Base-by-base conservation (phyloP, 2,329 filamentous ascomycete species). In the Magnaporthiopsis rhizophila region DNA sequence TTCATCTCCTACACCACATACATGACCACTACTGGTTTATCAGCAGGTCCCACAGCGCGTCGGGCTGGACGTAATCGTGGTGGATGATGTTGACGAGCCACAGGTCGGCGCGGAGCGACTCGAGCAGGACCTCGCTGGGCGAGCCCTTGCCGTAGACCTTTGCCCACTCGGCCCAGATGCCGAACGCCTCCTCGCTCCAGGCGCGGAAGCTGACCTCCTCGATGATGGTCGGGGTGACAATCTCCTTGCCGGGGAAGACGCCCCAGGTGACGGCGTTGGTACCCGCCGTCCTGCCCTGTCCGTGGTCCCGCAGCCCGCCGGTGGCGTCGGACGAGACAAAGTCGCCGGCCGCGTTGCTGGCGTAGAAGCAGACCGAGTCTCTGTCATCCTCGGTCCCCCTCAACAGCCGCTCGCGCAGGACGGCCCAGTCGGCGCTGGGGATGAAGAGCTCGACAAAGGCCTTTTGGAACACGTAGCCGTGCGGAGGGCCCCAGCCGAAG, bases 211-310 rank as follows among this genome's bases (percentile, higher is more conserved):
- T 95, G 62, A 97, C 91, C 69, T 93, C 91, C 74, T 98, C 94
- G 71, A 98, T 96, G 72, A 98, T 98, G 1, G 94, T 98, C 3
- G 94, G 94, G 28, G 93, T 96, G 65, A 96, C 86, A 72, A 98
- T 98, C 76, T 98, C 94, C 78, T 97, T 97, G 58, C 92, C 92
- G 0, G 91, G 89, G 77, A 98, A 98, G 0, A 92, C 91, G 62
- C 94, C 94, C 94, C 94, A 98, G 0, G 95, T 99, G 2, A 99
- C 95, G 0, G 94, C 92, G 72, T 98, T 97, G 36, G 96, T 94
- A n/a, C 53, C 62, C 7, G 62, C 65, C 0, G 53, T 61, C 28
- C 64, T 64, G 12, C 57, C 61, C 12, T 74, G 68, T 36, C 71
- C 71, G 38, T 72, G 70, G 13, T 30, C 30, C 30, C 6, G 30